Base-by-base conservation (phyloP, 106 monocot species). In the Dendrobium chrysotoxum region DNA sequence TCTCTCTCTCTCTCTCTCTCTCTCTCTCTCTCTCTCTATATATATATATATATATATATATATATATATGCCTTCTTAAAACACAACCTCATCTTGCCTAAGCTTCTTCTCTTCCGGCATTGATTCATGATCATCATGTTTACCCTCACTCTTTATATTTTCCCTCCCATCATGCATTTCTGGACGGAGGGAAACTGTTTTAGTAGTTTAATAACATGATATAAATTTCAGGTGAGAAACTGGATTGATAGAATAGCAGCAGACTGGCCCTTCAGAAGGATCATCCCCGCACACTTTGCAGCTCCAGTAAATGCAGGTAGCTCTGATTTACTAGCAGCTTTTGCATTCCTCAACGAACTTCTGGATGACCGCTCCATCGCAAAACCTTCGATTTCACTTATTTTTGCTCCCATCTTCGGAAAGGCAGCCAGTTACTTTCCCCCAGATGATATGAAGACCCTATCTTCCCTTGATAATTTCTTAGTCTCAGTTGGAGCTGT, bases 381-480 rank as follows among this genome's bases (percentile, higher is more conserved):
- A n/a, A 83, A 75, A 74, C 95, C 98, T 67, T 86, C 92, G 5
- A 76, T 91, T 5, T 88, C 88, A 13, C 86, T 90, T 68, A 65
- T 98, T 40, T 91, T 95, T 39, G 85, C 98, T 41, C 88, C 92
- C 23, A 21, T 98, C 76, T 91, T 92, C 91, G 92, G 98, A 12
- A 89, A 82, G 75, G 92, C 98, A 45, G 84, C 92, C n/a, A 91
- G 40, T 83, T 98, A 92, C 79, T 98, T 92, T 78, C 97, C 94
- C 26, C 92, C 92, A 4, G 97, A 98, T 72, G 97, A 98, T 79
- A 98, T 98, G 97, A 94, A 94, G 85, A 98, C 95, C 9, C 71
- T 98, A 30, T 98, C 98, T 1, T 95, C 95, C 3, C 89, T 98
- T 25, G 98, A 98, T 47, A 38, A 98, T 77, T 98, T 98, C 81